Base-by-base conservation (phyloP, 495 filamentous ascomycete genomes). In the Trypethelium eluteriae region DNA sequence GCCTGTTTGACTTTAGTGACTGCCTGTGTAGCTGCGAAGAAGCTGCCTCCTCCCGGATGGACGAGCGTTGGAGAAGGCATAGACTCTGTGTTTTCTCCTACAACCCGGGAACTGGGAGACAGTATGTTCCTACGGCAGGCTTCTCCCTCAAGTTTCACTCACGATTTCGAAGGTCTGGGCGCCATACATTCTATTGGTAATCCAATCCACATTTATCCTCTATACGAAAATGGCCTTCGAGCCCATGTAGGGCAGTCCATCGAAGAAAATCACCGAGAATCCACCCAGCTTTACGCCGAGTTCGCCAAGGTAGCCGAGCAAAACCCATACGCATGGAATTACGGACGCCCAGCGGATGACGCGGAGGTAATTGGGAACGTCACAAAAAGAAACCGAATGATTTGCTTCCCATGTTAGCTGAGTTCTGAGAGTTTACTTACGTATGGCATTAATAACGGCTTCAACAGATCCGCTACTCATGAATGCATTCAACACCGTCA, bases 401-500 rank as follows among this genome's bases (percentile, higher is more conserved):
- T 84, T 50, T 83, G 81, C 66, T 79, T 75, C 62, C 82, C 82
- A 38, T 84, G 82, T 77, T 68, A 62, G 25, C 4, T 34, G 34
- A 39, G 34, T 38, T 10, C 6, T 14, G 2, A 18, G 46, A 67
- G 62, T 67, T n/a, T 46, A 12, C 39, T 49, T 4, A 38, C 25
- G 1, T 25, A 25, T 25, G 25, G 25, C 25, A 25, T 25, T 25
- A 25, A 25, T 25, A 25, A 25, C 25, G 25, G 25, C 25, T 25
- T 18, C 5, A 1, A n/a, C 63, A 86, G 83, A 86, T 76, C 82
- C 83, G 5, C 76, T 86, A 14, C 70, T 85, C 44, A 85, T 85
- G 83, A 86, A 86, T 71, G 83, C 83, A 38, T 85, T 85, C 76
- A 85, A 86, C 69, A 82, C 76, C 16, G 78, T 86, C 66, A 86